phyloP scores from a whole-genome alignment of 1,139 yeast species.

The Candida buenavistaensis region DNA sequence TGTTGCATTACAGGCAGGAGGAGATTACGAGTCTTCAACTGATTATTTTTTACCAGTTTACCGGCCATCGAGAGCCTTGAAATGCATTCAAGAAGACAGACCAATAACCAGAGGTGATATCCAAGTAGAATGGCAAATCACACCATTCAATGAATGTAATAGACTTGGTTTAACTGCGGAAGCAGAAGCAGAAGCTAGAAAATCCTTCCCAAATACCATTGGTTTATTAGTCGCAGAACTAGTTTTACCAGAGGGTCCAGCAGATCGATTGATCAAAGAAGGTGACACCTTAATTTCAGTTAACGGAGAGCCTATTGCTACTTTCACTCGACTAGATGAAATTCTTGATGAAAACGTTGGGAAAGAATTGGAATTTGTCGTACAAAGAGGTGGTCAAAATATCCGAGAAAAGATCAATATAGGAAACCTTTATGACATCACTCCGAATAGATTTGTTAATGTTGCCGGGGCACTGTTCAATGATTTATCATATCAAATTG shows the following conservation, averaged over 20 bases:
- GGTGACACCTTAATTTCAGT: conserved; percentile 84
- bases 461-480: conserved; percentile 89
- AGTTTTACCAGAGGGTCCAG: conserved; percentile 86
- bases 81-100: conserved; percentile 58
- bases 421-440: conserved; percentile 76
- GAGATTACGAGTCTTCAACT: conserved; percentile 86
- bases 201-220: conserved; percentile 68
- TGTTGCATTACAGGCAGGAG: conserved; percentile 94
- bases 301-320: conserved; percentile 62
- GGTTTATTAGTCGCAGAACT: conserved; percentile 86
- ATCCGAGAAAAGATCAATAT: conserved; percentile 53
- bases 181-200: conserved; percentile 70
- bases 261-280: conserved; percentile 69
- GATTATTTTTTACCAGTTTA: conserved; percentile 88
- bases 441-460: conserved; percentile 79
- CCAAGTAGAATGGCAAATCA: conserved; percentile 85
- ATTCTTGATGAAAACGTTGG: conserved; percentile 76
- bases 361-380: conserved; percentile 51
- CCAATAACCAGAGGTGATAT: conserved; percentile 80
- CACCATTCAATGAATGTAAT: conserved; percentile 89
- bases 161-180: conserved; percentile 79
- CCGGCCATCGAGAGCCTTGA: conserved; percentile 78
- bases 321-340: conserved; percentile 81
- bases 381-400: conserved; percentile 75
- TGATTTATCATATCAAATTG: conserved; percentile 83